Evolutionary conservation across 2,329 filamentous ascomycete species (phyloP), one percentile per base, ranked within the genome.

Genomic region (Aspergillus vadensis): DNA sequence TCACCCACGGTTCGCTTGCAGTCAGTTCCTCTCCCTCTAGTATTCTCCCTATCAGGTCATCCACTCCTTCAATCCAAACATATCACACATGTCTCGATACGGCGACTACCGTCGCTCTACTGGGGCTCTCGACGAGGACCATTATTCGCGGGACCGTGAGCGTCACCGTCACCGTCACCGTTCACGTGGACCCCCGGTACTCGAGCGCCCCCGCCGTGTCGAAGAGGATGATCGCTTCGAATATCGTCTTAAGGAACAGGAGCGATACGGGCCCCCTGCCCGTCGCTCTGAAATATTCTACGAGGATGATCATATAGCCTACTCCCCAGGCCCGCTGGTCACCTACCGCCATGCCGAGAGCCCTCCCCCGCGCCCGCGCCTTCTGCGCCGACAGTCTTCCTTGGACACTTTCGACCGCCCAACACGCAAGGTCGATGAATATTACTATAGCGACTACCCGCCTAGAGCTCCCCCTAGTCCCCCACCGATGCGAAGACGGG

Each of bases 381-480:
- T 93, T 64, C 72, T 95, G 54, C 86, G 93, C 60, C 86, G 93
- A 47, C 92, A 96, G 74, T 96, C 92, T 14, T 96, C 92, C 55
- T 82, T 97, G 41, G 93, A 97, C 74, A 96, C 91, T 0, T 97
- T 92, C 72, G 93, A 97, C 76, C 88, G 92, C 27, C 89, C 91
- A 1, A 68, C 82, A 57, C 81, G 83, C 32, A 82, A 84, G 48
- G 83, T 83, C 55, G 72, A 74, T 25, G 70, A 77, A 19, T 71
- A 76, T 62, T 70, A 74, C 60, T 64, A 71, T 59, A 70, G 68
- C 50, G 75, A 75, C 44, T 73, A 75, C 78, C 39, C 81, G 79
- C 19, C 78, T 76, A 12, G 85, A 62, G 82, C 83, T 44, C 86
- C 91, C 30, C 90, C 89, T 17, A 83, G 88, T 65, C 84, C 87